These are phyloP conservation scores for Posidonia oceanica DNA, from an alignment of 116 monocot genomes.

Conservation along the genomic window DNA sequence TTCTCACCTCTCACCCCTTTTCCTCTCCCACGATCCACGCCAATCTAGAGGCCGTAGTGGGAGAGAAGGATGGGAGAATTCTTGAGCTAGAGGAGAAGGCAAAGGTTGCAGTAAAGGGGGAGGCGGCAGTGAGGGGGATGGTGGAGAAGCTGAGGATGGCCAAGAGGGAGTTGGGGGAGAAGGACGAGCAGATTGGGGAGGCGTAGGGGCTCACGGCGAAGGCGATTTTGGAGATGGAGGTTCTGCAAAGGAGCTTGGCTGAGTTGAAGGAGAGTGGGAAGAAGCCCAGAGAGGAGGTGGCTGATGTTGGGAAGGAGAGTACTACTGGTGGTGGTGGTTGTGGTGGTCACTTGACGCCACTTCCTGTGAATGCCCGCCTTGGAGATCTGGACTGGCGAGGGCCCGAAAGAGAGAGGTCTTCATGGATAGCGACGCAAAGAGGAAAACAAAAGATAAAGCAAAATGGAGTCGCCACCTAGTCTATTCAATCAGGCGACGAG, in stretches of 20 bases:
- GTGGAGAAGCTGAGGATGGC: constrained; percentile 7
- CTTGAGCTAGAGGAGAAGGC: constrained; percentile 3
- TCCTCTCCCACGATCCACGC: too few relatives aligned
- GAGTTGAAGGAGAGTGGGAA: constrained; percentile 2
- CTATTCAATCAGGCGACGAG: too few relatives aligned
- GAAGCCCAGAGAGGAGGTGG: neutral
- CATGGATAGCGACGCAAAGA: too few relatives aligned
- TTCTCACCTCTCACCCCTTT: too few relatives aligned
- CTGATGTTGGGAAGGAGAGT: neutral
- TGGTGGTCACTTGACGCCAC: neutral
- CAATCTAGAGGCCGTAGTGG: neutral
- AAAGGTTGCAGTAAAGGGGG: neutral
- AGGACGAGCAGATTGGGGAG: constrained; percentile 1
- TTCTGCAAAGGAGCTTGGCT: constrained; percentile 4
- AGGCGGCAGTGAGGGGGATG: constrained; percentile 6
- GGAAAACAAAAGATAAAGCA: too few relatives aligned
- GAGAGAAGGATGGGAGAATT: too few relatives aligned
- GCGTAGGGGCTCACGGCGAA: neutral
- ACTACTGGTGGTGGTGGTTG: neutral
- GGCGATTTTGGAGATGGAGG: neutral
- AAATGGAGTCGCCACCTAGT: too few relatives aligned
- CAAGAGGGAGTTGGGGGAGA: constrained; percentile 3
- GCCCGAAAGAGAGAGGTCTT: too few relatives aligned
- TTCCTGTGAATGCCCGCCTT: too few relatives aligned
- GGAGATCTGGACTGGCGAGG: too few relatives aligned